Base-by-base conservation (phyloP, 768 basidiomycete genomes). In the Collybiopsis confluens region DNA sequence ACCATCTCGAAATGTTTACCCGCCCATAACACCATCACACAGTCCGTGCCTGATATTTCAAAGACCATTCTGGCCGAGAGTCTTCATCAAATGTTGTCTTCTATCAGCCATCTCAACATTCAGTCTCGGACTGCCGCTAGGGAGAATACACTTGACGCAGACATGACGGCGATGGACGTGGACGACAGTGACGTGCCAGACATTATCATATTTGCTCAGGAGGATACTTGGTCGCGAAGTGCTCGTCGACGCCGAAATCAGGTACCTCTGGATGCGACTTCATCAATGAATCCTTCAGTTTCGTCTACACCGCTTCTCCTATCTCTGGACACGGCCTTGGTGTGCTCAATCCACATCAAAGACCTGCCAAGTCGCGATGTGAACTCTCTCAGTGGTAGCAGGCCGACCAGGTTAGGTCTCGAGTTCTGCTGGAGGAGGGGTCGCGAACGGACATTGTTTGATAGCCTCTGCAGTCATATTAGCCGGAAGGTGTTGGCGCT, bases 141-240 rank as follows among this genome's bases (percentile, higher is more conserved):
- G 30, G 30, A 5, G 13, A 33, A 5, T 13, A 33, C 5, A 5
- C 30, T 5, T 33, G 30, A 33, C 13, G 13, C 13, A 33, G 30
- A 13, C 5, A 13, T 6, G 5, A 13, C 5, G 30, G 6, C 13
- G n/a, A 52, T 41, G 1, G 38, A 59, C 26, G 30, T 45, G 41
- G 41, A 35, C 40, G 26, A 43, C 20, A 13, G 13, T 6, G 30
- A 5, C 13, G 30, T 33, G 37, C 45, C 20, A 48, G 54, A n/a
- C 10, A 56, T 66, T 18, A 47, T 71, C 11, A 66, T 75, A 11
- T 55, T 36, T 6, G 70, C 68, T 11, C 43, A 56, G 5, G 59
- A 64, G n/a, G 70, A 85, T 54, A 82, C 82, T 1, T 90, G 89
- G 90, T 83, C 87, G 0, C 76, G 89, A 10, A 74, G 77, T 8